Evolutionary conservation across 257 asterid species (phyloP).

Genomic region (Solanum peruvianum): DNA sequence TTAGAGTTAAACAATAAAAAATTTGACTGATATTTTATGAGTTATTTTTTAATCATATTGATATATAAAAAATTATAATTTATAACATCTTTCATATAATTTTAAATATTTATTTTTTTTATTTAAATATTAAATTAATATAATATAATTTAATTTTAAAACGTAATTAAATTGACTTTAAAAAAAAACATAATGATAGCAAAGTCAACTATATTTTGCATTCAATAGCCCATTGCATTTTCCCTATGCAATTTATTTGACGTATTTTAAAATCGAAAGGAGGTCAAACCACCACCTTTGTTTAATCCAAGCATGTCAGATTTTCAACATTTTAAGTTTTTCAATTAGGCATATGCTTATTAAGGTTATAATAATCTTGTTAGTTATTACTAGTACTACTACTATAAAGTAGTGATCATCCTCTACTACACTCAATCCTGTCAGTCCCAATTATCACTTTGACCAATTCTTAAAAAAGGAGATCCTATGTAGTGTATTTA

Average conservation of each 20-base stretch:
- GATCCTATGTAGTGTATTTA: background rate
- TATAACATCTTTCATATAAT: no score
- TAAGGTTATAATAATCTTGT: background rate
- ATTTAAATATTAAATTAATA: no score
- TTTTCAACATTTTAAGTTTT: background rate
- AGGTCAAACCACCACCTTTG: background rate
- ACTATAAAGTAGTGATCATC: background rate
- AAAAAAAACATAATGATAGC: background rate
- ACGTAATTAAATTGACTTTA: no score
- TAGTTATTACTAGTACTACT: background rate
- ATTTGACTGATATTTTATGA: rapidly evolving
- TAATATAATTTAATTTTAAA: no score
- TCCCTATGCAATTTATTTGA: background rate
- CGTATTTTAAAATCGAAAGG: background rate
- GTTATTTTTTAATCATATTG: background rate
- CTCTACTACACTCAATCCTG: background rate
- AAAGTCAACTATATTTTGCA: background rate
- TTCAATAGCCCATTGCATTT: background rate
- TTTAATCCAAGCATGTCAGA: background rate
- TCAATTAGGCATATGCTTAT: background rate
- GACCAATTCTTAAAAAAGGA: background rate
- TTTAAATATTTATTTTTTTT: no score
- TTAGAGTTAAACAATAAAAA: background rate
- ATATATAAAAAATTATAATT: no score
- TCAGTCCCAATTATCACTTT: background rate